Base-by-base conservation (phyloP, 2,329 filamentous ascomycete species). In the Thermomyces lanuginosus region DNA sequence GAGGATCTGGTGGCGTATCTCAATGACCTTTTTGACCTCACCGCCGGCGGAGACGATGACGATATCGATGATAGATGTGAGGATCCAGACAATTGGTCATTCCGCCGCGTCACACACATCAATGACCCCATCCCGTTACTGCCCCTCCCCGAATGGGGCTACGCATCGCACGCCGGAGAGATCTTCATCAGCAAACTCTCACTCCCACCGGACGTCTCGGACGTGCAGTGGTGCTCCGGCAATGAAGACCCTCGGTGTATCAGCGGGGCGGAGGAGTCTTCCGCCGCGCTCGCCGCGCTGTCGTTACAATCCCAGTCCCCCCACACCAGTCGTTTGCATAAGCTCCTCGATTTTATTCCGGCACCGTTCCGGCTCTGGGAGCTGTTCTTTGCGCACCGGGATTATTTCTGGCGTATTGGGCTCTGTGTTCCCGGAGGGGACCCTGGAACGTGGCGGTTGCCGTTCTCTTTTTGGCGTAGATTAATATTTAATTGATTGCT, bases 401-500 rank as follows among this genome's bases (percentile, higher is more conserved):
- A 98, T 56, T 98, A 98, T 52, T 95, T 98, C 54, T 92, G 82
- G 80, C 66, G 89, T 30, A 53, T 98, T 28, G 89, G 89, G 0
- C 58, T 95, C 16, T 98, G 89, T 55, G 62, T 93, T 2, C 84
- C 86, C 0, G 77, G 77, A 8, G 78, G 79, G 8, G 48, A 53
- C 36, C 46, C 44, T 7, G 45, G 42, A 18, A 32, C 29, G 14
- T 35, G 32, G 32, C 29, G 32, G 26, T 35, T 24, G 31, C n/a
- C n/a, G n/a, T n/a, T n/a, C n/a, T n/a, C n/a, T n/a, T n/a, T n/a
- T n/a, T n/a, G n/a, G n/a, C n/a, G n/a, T n/a, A n/a, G n/a, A n/a
- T n/a, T n/a, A n/a, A n/a, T n/a, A n/a, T n/a, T n/a, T n/a, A n/a
- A n/a, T n/a, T n/a, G n/a, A n/a, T n/a, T n/a, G n/a, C n/a, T n/a